A percentile compares a stretch with the other conserved stretches of the same genome.
These are phyloP conservation scores for Knoxdaviesia capensis DNA, from an alignment of 2,329 filamentous ascomycete genomes.

Conservation along the genomic window DNA sequence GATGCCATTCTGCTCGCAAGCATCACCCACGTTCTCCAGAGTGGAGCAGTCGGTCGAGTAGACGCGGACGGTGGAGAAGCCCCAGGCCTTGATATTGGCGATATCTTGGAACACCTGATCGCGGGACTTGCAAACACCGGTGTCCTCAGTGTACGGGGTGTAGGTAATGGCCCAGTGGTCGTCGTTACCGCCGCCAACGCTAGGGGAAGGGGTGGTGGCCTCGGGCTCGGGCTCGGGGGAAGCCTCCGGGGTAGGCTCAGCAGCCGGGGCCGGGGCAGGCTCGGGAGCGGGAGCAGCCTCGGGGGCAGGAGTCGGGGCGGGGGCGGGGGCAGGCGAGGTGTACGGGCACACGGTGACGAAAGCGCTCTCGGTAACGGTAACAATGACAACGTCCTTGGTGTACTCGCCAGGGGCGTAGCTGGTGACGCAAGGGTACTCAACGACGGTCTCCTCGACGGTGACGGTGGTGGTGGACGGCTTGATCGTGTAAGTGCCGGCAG, in stretches of 20 bases:
- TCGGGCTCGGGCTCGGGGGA: slow-evolving; percentile 7
- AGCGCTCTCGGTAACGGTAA: slow-evolving; percentile 49
- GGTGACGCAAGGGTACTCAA: slow-evolving; percentile 46
- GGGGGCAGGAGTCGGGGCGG: slow-evolving; percentile 11
- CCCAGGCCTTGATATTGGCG: slow-evolving; percentile 36
- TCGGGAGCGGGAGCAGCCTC: slow-evolving; percentile 10
- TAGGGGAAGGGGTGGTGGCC: slow-evolving; percentile 7
- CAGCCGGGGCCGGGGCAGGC: slow-evolving; percentile 10
- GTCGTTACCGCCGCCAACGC: slow-evolving; percentile 18
- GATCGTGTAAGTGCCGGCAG: slow-evolving; percentile 57
- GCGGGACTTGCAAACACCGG: slow-evolving; percentile 43
- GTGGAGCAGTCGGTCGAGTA: slow-evolving; percentile 87
- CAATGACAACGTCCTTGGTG: slow-evolving; percentile 43
- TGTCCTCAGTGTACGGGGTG: slow-evolving; percentile 44
- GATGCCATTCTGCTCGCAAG: slow-evolving; percentile 44
- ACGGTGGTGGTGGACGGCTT: slow-evolving; percentile 44
- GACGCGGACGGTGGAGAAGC: slow-evolving; percentile 55
- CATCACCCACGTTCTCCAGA: slow-evolving; percentile 53
- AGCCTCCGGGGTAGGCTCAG: slow-evolving; percentile 8
- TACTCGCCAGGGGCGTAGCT: slow-evolving; percentile 52
- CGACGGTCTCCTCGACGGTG: slow-evolving; percentile 26
- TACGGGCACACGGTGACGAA: slow-evolving; percentile 54
- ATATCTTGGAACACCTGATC: slow-evolving; percentile 40
- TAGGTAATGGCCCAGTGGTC: slow-evolving; percentile 60
- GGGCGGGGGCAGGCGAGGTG: slow-evolving; percentile 8